Conservation (phyloP, 768 basidiomycete genomes). For the Paxillus involutus region DNA sequence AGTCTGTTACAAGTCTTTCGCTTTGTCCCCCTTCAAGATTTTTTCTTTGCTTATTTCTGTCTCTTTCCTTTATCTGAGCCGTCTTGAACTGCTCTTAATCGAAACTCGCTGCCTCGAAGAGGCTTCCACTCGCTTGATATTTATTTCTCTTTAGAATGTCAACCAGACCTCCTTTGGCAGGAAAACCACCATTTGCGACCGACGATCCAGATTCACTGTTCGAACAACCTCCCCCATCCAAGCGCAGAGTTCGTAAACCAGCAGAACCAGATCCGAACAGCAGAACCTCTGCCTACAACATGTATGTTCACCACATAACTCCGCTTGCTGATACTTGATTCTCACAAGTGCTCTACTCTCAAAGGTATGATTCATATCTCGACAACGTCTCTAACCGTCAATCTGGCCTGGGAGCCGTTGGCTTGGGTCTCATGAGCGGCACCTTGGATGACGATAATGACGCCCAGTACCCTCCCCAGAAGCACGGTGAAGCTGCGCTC, state of each 20-base stretch:
- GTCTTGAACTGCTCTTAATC: constrained; percentile 7
- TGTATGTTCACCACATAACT: constrained; percentile 46
- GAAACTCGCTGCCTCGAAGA: constrained; percentile 24
- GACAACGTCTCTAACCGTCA: constrained; percentile 41
- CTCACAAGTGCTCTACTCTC: constrained; percentile 2
- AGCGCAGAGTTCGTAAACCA: constrained; percentile 39
- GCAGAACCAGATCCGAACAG: constrained; percentile 51
- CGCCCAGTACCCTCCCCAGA: constrained; percentile 14
- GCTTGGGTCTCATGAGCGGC: constrained; percentile 46
- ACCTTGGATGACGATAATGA: constrained; percentile 42
- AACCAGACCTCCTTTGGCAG: not conserved
- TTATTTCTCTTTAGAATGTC: constrained; percentile 3
- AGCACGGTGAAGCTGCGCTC: constrained; percentile 33
- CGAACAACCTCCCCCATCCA: constrained; percentile 42
- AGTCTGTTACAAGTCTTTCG: not conserved
- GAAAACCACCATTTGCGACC: constrained; percentile 39
- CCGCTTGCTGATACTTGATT: constrained; percentile 1
- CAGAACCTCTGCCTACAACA: constrained; percentile 62
- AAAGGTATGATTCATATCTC: constrained; percentile 67
- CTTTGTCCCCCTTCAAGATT: constrained; percentile 1
- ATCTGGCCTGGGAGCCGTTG: constrained; percentile 54
- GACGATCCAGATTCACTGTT: constrained; percentile 66
- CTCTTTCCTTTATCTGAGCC: constrained; percentile 8
- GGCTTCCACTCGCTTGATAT: constrained; percentile 33
- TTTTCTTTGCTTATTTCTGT: constrained; percentile 4